Evolutionary conservation across 2,329 filamentous ascomycete genomes (phyloP), one percentile per base, ranked within the genome.

Genomic region (Exophiala phaeomuriformis): DNA sequence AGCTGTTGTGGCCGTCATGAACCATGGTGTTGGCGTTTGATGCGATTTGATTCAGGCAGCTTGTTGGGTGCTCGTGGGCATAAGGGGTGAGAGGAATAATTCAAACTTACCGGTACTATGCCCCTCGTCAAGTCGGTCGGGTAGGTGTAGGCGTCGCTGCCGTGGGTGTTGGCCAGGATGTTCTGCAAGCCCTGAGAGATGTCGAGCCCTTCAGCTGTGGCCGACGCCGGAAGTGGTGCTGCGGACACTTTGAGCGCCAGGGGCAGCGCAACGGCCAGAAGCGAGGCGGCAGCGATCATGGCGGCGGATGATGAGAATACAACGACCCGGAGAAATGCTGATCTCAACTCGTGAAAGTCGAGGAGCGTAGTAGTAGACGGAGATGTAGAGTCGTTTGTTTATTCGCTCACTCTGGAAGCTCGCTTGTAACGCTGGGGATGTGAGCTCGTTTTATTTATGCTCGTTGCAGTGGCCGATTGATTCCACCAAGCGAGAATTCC

Each of bases 71-170:
- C 19, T 19, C 19, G 19, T 19, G 19, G 19, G 19, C 19, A 19
- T 19, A 19, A 19, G 19, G 19, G 19, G 19, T 19, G 19, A 19
- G 19, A 19, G 2, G 19, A 19, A 19, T 19, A 19, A 19, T 19
- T 19, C 19, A 19, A 2, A 44, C 59, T 61, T 47, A 69, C 69
- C 0, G 69, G 67, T 1, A 66, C 58, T 12, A 72, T 66, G 47
- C 68, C 66, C 46, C 67, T 63, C 36, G 67, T 70, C 57, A 71
- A 67, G 51, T 70, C 66, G 5, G 70, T 67, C 28, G 64, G 64
- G 64, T 69, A 71, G 1, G 53, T 60, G 44, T 64, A 63, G 31
- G 47, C 48, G 30, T 56, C 40, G 47, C 55, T 61, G 41, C 54
- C 53, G 33, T 62, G 54, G 4, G 57, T 63, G 46, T 62, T 64